Base-by-base conservation (phyloP, 2,329 filamentous ascomycete genomes). In the Geosmithia flava region DNA sequence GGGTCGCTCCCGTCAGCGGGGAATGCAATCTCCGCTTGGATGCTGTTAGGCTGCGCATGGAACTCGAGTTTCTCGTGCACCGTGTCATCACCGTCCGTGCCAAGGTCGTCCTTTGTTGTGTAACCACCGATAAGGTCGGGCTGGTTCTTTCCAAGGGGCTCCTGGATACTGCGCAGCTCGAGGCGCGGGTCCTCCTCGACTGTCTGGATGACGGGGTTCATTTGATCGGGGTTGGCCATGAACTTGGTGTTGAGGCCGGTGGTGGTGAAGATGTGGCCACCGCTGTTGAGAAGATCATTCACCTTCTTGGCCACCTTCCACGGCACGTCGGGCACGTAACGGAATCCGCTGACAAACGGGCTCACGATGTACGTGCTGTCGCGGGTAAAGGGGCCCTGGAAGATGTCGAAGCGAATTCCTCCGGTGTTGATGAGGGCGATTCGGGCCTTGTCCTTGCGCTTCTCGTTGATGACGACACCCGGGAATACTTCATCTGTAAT, bases 341-440 rank as follows among this genome's bases (percentile, higher is more conserved):
- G 72, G 62, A 96, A 85, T 1, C 76, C 78, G 63, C 84, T 95
- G 2, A 79, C 80, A 61, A 98, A 98, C 0, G 93, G 93, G 8
- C 86, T 94, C 27, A 97, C 75, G 40, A 91, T 83, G 60, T 81
- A 97, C 0, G 85, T 87, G 3, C 83, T 84, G 61, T 98, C 93
- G 40, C 81, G 80, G 0, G 93, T 97, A 59, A 97, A 97, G 0
- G 83, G 72, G 0, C 93, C 93, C 62, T 91, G 81, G 72, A 96
- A 95, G 52, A 98, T 86, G 62, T 98, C 93, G 63, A 97, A 98
- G 43, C 93, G 85, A 54, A 98, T 81, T 3, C 86, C 87, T 23
- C 93, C 93, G 0, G 87, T 95, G 65, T 98, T 98, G 49, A 86
- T 73, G 46, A 97, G 78, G 29, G 83, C 81, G 11, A 97, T 67